phyloP scores from a whole-genome alignment of 1,284 basidiomycete genomes.

The Rhodotorula sp. region DNA sequence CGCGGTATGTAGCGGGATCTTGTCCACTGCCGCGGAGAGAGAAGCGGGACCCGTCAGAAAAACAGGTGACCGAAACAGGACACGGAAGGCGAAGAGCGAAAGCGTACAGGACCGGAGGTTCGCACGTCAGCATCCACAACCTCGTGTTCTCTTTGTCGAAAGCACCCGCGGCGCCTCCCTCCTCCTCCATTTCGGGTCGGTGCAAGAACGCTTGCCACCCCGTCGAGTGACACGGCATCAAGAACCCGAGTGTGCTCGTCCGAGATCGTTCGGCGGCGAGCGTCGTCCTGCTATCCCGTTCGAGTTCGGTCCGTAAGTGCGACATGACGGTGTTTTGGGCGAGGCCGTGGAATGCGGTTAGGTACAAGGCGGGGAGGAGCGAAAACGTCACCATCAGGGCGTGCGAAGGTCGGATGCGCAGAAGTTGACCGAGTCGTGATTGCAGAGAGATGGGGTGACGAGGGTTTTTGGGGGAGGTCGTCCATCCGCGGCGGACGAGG shows the following conservation, averaged over 20 bases:
- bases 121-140: slow-evolving; percentile 84
- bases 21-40: slow-evolving; percentile 53
- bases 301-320: slow-evolving; percentile 34
- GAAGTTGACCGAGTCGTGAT: slow-evolving; percentile 45
- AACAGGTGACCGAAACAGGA: not conserved
- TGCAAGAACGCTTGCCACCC: slow-evolving; percentile 92
- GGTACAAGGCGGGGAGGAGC: slow-evolving; percentile 63
- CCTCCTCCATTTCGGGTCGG: slow-evolving; percentile 51
- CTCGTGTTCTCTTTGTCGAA: slow-evolving; percentile 52
- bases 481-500: slow-evolving; percentile 52
- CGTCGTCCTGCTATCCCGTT: slow-evolving; percentile 8
- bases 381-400: slow-evolving; percentile 55
- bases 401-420: slow-evolving; percentile 41
- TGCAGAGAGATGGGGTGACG: slow-evolving; percentile 7
- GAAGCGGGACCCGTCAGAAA: slow-evolving; percentile 1
- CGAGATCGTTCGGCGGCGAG: slow-evolving; percentile 51
- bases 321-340: slow-evolving; percentile 73
- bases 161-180: not conserved
- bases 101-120: slow-evolving; percentile 74
- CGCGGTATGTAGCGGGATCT: slow-evolving; percentile 61
- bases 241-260: slow-evolving; percentile 65
- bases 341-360: slow-evolving; percentile 65
- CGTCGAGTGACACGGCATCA: slow-evolving; percentile 98
- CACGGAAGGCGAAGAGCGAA: not conserved
- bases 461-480: not conserved